Conservation (phyloP, 1,284 basidiomycete genomes). For the Somion occarium region DNA sequence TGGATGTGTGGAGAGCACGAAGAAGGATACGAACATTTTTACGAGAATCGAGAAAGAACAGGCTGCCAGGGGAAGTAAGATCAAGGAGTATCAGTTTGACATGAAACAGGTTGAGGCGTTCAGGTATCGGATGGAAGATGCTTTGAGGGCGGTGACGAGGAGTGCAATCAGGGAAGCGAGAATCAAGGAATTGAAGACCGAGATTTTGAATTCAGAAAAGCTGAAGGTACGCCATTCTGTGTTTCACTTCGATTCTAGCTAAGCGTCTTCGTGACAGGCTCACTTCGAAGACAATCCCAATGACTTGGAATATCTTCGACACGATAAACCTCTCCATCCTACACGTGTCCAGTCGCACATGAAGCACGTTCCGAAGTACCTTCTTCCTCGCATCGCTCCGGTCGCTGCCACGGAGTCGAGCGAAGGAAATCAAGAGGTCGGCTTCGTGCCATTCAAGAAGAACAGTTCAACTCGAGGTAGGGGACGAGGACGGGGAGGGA, state of each 20-base stretch:
- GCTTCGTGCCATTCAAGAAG: conserved; percentile 74
- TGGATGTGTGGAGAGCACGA: conserved; percentile 61
- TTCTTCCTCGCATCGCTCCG: conserved; percentile 79
- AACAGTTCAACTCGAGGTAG: conserved; percentile 35
- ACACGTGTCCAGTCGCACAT: conserved; percentile 87
- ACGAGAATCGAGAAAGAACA: conserved; percentile 73
- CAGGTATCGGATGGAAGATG: conserved; percentile 97
- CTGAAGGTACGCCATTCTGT: conserved; percentile 65
- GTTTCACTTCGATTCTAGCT: not conserved
- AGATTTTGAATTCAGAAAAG: conserved; percentile 94
- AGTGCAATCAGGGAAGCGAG: conserved; percentile 87
- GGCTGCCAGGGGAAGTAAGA: conserved; percentile 64
- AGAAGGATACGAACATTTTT: conserved; percentile 77
- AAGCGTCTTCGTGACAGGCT: conserved; percentile 46
- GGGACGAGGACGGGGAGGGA: conserved; percentile 42
- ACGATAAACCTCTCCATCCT: conserved; percentile 92
- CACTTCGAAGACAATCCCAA: conserved; percentile 98
- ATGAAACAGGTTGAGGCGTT: conserved; percentile 97
- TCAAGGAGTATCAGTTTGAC: conserved; percentile 93
- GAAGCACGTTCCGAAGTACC: conserved; percentile 94
- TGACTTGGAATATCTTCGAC: conserved; percentile 89
- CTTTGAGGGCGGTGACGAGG: conserved; percentile 83
- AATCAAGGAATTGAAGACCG: conserved; percentile 90
- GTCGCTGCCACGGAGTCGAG: conserved; percentile 34
- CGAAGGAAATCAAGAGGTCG: conserved; percentile 27